phyloP scores from a whole-genome alignment of 2,329 filamentous ascomycete species.

The Fusarium lateritium region DNA sequence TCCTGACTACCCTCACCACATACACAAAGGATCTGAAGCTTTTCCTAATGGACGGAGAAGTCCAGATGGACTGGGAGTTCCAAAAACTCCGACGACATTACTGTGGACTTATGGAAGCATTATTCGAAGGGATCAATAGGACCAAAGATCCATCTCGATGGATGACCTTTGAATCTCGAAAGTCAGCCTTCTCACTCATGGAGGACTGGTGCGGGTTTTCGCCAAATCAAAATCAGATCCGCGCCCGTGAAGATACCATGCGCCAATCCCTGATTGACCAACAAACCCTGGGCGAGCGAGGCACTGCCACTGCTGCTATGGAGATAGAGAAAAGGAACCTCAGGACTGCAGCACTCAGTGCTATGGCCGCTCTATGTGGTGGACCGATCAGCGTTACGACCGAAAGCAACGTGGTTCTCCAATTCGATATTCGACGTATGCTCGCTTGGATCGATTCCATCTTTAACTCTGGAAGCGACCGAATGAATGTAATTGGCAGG shows the following conservation, averaged over 20 bases:
- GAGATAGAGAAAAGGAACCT: conserved; percentile 97
- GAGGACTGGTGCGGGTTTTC: conserved; percentile 99
- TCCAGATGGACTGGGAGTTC: conserved; percentile 95
- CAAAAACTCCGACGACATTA: conserved; percentile 93
- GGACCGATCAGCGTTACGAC: conserved; percentile 89
- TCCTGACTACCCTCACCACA: conserved; percentile 87
- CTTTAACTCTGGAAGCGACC: conserved; percentile 91
- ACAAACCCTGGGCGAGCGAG: conserved; percentile 81
- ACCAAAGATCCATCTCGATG: conserved; percentile 89
- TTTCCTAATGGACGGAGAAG: conserved; percentile 94
- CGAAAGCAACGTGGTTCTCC: conserved; percentile 87
- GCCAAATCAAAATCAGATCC: conserved; percentile 87
- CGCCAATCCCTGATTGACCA: conserved; percentile 86
- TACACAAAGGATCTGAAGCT: conserved; percentile 94
- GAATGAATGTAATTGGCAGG: conserved; percentile 90
- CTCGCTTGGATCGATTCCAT: conserved; percentile 96
- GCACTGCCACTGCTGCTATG: conserved; percentile 87
- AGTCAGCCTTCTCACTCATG: conserved; percentile 96
- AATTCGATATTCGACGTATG: conserved; percentile 94
- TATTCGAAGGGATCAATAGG: conserved; percentile 92
- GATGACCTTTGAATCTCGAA: conserved; percentile 97
- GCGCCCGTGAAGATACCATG: conserved; percentile 88
- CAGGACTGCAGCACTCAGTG: conserved; percentile 89
- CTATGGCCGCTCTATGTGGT: conserved; percentile 94
- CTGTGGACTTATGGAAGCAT: conserved; percentile 91